Evolutionary conservation across 2,329 filamentous ascomycete species (phyloP).

Genomic region (Cytospora schulzeri): DNA sequence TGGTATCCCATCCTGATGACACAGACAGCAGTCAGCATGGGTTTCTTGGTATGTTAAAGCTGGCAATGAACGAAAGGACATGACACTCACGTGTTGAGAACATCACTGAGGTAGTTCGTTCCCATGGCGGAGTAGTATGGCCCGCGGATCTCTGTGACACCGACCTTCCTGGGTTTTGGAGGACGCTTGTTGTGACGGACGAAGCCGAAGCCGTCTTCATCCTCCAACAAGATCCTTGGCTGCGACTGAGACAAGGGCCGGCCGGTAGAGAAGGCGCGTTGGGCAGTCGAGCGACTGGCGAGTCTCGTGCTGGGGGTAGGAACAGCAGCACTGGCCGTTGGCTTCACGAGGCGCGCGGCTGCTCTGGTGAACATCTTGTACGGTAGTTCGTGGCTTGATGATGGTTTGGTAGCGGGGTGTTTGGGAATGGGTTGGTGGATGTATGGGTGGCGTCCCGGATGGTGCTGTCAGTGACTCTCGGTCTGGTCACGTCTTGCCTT

Average conservation of each 20-base stretch:
- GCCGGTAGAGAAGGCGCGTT: too few relatives aligned
- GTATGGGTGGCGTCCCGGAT: background rate
- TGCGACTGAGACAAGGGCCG: background rate
- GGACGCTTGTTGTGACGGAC: constrained; percentile 51
- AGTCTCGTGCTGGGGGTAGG: too few relatives aligned
- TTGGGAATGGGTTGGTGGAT: background rate
- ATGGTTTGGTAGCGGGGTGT: background rate
- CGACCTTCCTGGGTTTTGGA: constrained; percentile 50
- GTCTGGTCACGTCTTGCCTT: background rate
- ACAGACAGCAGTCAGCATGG: too few relatives aligned
- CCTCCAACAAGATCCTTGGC: constrained; percentile 45
- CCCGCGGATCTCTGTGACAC: constrained; percentile 57
- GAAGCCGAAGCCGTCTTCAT: constrained; percentile 53
- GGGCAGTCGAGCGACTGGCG: too few relatives aligned
- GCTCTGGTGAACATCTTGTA: too few relatives aligned
- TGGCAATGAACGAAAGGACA: too few relatives aligned
- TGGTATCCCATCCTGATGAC: constrained; percentile 33
- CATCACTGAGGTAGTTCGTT: constrained; percentile 52
- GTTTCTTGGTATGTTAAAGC: too few relatives aligned
- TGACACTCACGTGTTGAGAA: constrained; percentile 47
- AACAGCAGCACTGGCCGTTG: too few relatives aligned
- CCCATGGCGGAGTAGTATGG: constrained; percentile 59
- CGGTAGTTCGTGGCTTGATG: too few relatives aligned
- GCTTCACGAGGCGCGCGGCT: too few relatives aligned
- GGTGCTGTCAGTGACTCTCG: too few relatives aligned